Conservation (phyloP, 257 asterid genomes). For the Solanum chiquidenum region DNA sequence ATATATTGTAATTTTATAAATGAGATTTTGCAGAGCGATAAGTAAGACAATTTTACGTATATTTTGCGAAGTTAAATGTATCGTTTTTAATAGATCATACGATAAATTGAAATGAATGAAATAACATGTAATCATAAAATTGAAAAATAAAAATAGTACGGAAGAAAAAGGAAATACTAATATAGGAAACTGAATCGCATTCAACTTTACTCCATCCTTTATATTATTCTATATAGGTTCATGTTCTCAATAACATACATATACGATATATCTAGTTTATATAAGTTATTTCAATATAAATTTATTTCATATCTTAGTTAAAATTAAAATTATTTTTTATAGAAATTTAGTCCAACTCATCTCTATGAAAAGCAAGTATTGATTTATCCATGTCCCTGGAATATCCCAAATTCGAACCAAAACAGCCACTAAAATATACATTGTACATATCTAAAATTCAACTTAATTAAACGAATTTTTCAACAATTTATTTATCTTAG, state of each 20-base stretch:
- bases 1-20: not conserved
- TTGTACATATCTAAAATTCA: not conserved
- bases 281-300: not conserved
- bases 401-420: not conserved
- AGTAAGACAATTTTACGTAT: too few species aligned
- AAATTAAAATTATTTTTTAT: not conserved
- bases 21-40: not conserved
- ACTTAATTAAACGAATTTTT: not conserved
- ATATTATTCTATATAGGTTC: not conserved
- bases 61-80: too few species aligned
- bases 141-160: not conserved
- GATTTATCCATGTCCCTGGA: not conserved
- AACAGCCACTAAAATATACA: not conserved
- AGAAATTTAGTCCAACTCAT: not conserved
- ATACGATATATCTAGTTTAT: not conserved
- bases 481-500: not conserved
- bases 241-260: not conserved
- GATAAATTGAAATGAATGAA: not conserved
- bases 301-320: not conserved
- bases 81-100: not conserved
- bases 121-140: not conserved
- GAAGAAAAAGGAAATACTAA: not conserved
- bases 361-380: not conserved
- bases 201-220: not conserved
- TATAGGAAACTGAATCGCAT: not conserved